Base-by-base conservation (phyloP, 345 rosid species). In the Salix exigua region DNA sequence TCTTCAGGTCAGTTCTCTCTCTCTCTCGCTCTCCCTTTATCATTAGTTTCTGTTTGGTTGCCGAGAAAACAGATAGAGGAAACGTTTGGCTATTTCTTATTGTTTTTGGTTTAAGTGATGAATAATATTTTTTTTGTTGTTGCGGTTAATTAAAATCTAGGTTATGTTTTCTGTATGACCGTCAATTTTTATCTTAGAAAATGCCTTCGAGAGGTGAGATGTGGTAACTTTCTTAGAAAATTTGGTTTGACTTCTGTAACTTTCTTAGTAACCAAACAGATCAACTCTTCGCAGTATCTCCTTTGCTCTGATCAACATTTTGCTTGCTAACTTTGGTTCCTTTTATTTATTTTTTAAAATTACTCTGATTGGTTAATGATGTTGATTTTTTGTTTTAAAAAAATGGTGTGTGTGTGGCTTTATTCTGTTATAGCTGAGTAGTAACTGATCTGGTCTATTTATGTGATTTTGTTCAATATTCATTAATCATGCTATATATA, bases 231-330 rank as follows among this genome's bases (percentile, higher is more conserved):
- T 26, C 25, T 42, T 42, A 42, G 46, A 42, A 42, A 42, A 42
- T 42, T 42, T 42, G 46, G 30, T 19, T 25, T 33, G 23, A 6
- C 28, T 25, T 33, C 21, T 33, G 61, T 18, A 38, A 46, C 35
- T 72, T 72, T 72, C 31, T 37, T 21, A 23, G 48, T 72, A 21
- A 33, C 61, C 65, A 35, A 72, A 72, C 74, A 37, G 66, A 72
- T 70, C 19, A 16, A 2, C 5, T 28, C 30, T 69, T 46, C 58
- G 17, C 17, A 2, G 9, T 17, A 48, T 26, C 37, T 37, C 19
- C 61, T 51, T 18, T 17, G 13, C 10, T 19, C 30, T 6, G 19
- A 71, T 71, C 46, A 11, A 53, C 19, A 21, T 4, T 26, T 68
- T 58, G 28, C 6, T 58, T n/a, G 31, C 28, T 68, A 40, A 12